A percentile compares a stretch with the other conserved stretches of the same genome.
Evolutionary conservation across 2,329 filamentous ascomycete genomes (phyloP).

Genomic region (Aspergillus transmontanensis): DNA sequence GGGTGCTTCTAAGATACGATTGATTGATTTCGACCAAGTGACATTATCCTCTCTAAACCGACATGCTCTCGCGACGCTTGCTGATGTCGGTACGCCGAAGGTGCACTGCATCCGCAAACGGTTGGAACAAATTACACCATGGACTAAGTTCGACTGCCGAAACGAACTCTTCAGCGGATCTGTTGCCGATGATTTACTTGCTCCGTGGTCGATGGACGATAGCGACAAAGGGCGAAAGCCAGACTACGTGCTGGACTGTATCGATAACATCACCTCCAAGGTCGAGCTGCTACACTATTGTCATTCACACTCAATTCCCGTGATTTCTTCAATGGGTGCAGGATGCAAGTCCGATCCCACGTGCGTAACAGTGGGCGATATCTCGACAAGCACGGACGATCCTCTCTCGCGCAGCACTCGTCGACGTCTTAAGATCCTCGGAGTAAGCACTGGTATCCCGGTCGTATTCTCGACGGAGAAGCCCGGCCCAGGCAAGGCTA

Average conservation of each 20-base stretch:
- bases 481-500: slow-evolving; percentile 85
- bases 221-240: slow-evolving; percentile 56
- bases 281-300: slow-evolving; percentile 89
- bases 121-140: slow-evolving; percentile 84
- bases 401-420: slow-evolving; percentile 83
- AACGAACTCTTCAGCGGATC: slow-evolving; percentile 78
- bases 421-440: slow-evolving; percentile 72
- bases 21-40: slow-evolving; percentile 98
- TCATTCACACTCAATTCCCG: slow-evolving; percentile 71
- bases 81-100: slow-evolving; percentile 91
- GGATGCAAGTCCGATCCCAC: slow-evolving; percentile 90
- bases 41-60: slow-evolving; percentile 91
- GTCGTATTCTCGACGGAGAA: slow-evolving; percentile 93
- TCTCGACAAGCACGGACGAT: slow-evolving; percentile 84
- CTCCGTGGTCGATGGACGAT: slow-evolving; percentile 60
- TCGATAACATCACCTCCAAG: slow-evolving; percentile 98
- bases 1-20: slow-evolving; percentile 80
- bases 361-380: slow-evolving; percentile 85
- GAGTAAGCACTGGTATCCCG: slow-evolving; percentile 82
- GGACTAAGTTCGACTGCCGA: slow-evolving; percentile 84
- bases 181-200: slow-evolving; percentile 68
- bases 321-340: slow-evolving; percentile 95
- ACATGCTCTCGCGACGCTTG: slow-evolving; percentile 92
- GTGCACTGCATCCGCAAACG: slow-evolving; percentile 80
- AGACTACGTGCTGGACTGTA: slow-evolving; percentile 92